Evolutionary conservation across 1,284 basidiomycete genomes (phyloP), one percentile per base, ranked within the genome.

Genomic region (Boletus semigastroideus): DNA sequence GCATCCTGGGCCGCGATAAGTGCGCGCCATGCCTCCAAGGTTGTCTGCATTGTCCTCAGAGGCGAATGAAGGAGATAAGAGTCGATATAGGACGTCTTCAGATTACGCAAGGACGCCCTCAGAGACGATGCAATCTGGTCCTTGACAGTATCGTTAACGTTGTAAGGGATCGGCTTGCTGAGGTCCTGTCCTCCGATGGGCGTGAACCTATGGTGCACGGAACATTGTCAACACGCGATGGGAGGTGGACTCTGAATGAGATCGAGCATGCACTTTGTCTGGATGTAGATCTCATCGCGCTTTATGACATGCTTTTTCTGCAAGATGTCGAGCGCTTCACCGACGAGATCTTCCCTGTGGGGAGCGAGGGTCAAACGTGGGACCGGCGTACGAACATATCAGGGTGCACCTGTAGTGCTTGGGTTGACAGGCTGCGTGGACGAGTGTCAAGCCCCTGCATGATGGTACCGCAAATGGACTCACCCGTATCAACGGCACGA

Each of bases 51-150:
- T 0, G 81, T 85, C 2, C 70, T 74, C 40, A 92, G 67, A 2
- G 90, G 90, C 1, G 85, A 87, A 62, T 94, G 91, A 5, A 94
- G 77, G 47, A 92, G 72, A 55, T 90, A 84, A 52, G 82, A 80
- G 62, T 92, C 90, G 52, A 92, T 69, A 61, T 86, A 87, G 4
- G 78, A 76, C 2, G 87, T 86, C 31, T 75, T 77, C 6, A 92
- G 76, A 59, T 92, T 86, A 46, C 67, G 64, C 46, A 92, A 74
- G 8, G 88, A 91, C 20, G 65, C 78, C 19, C 72, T 68, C 50
- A 90, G 79, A n/a, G 87, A 91, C 7, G 77, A 61, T 8, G 69
- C 63, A 53, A 92, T 78, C 68, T 93, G 90, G 6, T 77, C 74
- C 5, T 73, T 68, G 46, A 92, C 71, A 1, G 81, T 59, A 30